Conservation (phyloP, 1,284 basidiomycete genomes). For the Sporisorium graminicola region DNA sequence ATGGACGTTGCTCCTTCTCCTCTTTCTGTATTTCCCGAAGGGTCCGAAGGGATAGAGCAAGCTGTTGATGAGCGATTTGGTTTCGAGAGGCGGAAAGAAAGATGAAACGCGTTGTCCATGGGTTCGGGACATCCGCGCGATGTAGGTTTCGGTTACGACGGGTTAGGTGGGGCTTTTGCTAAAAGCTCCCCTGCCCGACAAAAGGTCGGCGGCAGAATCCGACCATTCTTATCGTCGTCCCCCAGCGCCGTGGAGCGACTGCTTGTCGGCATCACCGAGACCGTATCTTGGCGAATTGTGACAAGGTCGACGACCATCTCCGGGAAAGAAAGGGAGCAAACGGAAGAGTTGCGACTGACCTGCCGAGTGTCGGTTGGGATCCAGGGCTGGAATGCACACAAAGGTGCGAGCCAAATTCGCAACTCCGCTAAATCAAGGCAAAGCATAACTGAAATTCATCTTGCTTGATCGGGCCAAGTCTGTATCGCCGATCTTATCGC, state of each 20-base stretch:
- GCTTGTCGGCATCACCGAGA: background rate
- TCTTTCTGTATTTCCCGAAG: no score
- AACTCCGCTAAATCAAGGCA: no score
- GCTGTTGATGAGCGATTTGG: background rate
- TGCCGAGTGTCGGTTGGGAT: no score
- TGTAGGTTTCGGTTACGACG: constrained; percentile 21
- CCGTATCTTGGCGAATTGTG: background rate
- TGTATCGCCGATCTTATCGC: background rate
- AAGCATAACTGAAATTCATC: no score
- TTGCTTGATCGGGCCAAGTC: no score
- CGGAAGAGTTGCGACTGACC: background rate
- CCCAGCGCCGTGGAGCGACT: background rate
- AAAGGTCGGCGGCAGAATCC: background rate
- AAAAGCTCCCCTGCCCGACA: background rate
- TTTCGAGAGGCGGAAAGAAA: background rate
- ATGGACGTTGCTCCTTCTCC: background rate
- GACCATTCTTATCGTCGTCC: background rate
- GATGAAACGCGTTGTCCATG: constrained; percentile 3
- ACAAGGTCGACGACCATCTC: no score
- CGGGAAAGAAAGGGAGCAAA: background rate
- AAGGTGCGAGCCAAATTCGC: no score
- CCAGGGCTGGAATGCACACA: no score
- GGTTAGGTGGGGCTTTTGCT: constrained; percentile 26
- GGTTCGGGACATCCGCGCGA: background rate
- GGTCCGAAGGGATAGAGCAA: background rate